Base-by-base conservation (phyloP, 768 basidiomycete genomes). In the Gymnopilus junonius region DNA sequence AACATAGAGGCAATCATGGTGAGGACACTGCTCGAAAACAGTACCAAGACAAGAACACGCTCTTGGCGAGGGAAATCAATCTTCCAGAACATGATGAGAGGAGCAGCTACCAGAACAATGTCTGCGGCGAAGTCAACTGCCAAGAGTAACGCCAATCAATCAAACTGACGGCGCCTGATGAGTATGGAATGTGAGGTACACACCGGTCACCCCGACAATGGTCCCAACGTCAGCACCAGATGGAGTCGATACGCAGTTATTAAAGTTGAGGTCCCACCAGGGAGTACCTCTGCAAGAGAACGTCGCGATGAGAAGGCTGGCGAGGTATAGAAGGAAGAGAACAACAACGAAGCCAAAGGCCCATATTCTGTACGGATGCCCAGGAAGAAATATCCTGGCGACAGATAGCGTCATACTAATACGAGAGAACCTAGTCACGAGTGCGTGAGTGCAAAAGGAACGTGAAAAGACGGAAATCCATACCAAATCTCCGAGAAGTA, bases 91-190 rank as follows among this genome's bases (percentile, higher is more conserved):
- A 74, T 64, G 32, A 67, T 58, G 8, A 73, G 62, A 11, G 75
- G 75, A 21, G 70, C 68, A 15, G 50, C 34, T 35, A 74, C 66
- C 0, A 75, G 66, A 34, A 66, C 67, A 15, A 63, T 60, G 64
- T 76, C 75, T 5, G 71, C 67, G n/a, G 62, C 40, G 29, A 73
- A 53, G 46, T 75, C 72, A n/a, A 66, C 74, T 75, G 31, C 51
- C 20, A 43, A n/a, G n/a, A 11, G 21, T 15, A 34, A 35, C 4
- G 10, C 7, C n/a, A 25, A 27, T 8, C 25, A n/a, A 15, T 45
- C 11, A 54, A 35, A 34, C 46, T 46, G 12, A 12, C 17, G 34
- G 34, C 21, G 14, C 12, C 11, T 25, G 17, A n/a, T 10, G 7
- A 12, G 11, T 34, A 15, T 34, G 35, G 20, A 50, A 50, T 7